Evolutionary conservation across 2,329 filamentous ascomycete genomes (phyloP), one percentile per base, ranked within the genome.

Genomic region (Trichoderma koningiopsis): DNA sequence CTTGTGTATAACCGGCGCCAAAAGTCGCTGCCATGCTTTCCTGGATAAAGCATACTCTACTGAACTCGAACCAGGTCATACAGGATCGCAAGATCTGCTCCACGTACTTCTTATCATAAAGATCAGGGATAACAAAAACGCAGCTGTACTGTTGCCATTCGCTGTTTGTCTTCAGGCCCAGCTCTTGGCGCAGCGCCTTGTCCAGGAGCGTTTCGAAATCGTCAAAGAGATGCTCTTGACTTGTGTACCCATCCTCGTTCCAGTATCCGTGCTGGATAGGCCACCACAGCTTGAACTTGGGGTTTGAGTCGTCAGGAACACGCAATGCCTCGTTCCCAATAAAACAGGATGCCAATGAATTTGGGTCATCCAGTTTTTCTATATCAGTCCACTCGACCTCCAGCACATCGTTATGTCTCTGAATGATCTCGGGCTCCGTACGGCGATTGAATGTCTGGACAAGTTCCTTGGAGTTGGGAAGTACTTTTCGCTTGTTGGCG

Each of bases 391-490:
- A 99, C 72, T 98, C 94, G 62, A 98, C 91, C 73, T 96, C 91
- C 74, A 97, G 85, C 0, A 94, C 92, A 76, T 99, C 96, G 77
- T 98, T 99, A 81, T 98, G 96, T 76, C 96, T 92, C 5, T 92
- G 91, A 70, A 99, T 98, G 60, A 91, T 87, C 74, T 98, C 96
- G 7, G 93, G 91, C 40, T 92, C 89, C 0, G 90, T 92, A 59
- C 93, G 88, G 65, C 92, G 89, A 80, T 99, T 99, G 85, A 92
- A 98, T 77, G 97, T 98, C 72, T 94, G 89, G 1, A 97, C 95
- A 70, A 97, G 85, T 77, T 99, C 96, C 79, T 97, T 97, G 0
- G 94, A 97, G 78, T 98, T 98, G n/a, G 96, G 96, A 61, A 98
- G 82, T 19, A 97, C 94, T 78, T 97, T 92, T 77, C 93, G 90